These are phyloP conservation scores for Venturia asperata DNA, from an alignment of 2,329 filamentous ascomycete genomes.

Conservation along the genomic window DNA sequence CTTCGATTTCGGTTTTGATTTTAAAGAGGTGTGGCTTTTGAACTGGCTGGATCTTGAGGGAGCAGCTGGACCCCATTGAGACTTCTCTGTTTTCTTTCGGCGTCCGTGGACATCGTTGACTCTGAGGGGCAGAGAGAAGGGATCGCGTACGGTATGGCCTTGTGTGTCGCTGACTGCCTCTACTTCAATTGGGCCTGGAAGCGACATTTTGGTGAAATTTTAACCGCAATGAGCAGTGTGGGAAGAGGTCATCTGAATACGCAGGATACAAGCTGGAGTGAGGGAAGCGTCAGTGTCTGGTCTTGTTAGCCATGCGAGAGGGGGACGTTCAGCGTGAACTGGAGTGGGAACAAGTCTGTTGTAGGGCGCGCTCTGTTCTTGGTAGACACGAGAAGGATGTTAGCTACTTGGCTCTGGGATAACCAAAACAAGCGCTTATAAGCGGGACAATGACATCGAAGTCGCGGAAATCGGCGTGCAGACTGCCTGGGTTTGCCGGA, in stretches of 20 bases:
- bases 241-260: background rate
- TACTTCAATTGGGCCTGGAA: constrained; percentile 32
- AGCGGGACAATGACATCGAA: background rate
- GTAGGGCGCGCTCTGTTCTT: constrained; percentile 1
- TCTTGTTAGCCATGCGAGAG: background rate
- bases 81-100: constrained; percentile 62
- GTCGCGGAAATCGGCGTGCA: background rate
- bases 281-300: background rate
- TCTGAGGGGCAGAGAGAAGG: constrained; percentile 45
- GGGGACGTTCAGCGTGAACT: background rate
- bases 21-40: constrained; percentile 60
- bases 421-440: background rate
- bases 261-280: background rate
- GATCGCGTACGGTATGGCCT: constrained; percentile 40
- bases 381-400: background rate
- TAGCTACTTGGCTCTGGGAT: background rate
- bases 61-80: constrained; percentile 69
- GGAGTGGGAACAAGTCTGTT: background rate
- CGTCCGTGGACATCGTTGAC: constrained; percentile 60
- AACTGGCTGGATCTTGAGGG: constrained; percentile 74
- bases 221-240: background rate
- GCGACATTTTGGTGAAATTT: constrained; percentile 14
- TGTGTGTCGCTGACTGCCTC: constrained; percentile 41
- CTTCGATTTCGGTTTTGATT: constrained; percentile 63
- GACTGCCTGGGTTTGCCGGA: background rate